Percentiles rank a stretch among this genome's conserved stretches.
These are phyloP conservation scores for Leersia perrieri DNA, from an alignment of 176 grass and related monocot species.

Conservation along the genomic window DNA sequence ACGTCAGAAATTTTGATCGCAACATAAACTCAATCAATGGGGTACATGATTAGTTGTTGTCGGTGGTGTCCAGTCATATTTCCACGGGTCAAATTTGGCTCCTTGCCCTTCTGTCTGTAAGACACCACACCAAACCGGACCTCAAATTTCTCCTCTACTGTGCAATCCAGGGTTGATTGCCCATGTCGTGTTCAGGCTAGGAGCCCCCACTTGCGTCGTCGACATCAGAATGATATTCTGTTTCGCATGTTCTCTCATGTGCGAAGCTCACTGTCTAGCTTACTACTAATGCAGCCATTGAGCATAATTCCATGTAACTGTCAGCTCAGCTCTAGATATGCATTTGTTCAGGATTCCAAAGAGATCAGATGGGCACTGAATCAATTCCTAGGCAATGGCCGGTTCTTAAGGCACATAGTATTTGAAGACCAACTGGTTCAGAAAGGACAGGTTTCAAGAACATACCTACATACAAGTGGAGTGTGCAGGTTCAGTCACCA, in stretches of 20 bases:
- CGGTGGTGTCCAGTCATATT: conserved; percentile 8
- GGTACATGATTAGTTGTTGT: conserved; percentile 19
- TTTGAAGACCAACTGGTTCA: background rate
- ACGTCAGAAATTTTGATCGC: background rate
- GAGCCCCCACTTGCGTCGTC: background rate
- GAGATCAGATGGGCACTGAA: background rate
- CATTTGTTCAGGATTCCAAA: background rate
- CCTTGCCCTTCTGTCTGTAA: conserved; percentile 18
- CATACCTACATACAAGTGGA: background rate
- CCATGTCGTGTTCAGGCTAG: background rate
- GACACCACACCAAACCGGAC: background rate
- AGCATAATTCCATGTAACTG: background rate
- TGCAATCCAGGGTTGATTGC: background rate
- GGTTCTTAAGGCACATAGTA: background rate
- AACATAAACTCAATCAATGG: background rate
- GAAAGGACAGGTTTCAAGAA: background rate
- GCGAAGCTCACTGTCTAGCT: background rate
- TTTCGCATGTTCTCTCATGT: conserved; percentile 17
- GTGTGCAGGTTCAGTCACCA: background rate
- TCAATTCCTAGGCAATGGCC: background rate
- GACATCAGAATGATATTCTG: background rate
- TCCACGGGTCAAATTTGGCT: conserved; percentile 19
- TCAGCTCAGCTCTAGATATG: background rate
- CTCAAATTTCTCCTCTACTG: background rate
- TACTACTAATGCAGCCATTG: background rate